Conservation (phyloP, 257 asterid genomes). For the Nemophila menziesii region DNA sequence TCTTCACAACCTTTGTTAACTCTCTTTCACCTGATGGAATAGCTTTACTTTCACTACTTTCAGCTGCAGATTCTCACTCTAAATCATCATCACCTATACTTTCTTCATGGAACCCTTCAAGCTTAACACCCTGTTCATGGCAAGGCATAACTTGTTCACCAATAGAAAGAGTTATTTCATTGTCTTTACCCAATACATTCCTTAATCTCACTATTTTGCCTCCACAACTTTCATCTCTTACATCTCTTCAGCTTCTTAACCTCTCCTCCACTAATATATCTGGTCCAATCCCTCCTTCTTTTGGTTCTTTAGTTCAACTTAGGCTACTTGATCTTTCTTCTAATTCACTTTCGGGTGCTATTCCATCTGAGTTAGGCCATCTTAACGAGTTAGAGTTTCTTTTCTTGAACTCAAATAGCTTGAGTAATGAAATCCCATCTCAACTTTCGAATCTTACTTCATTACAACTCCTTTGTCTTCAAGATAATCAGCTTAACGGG, state of each 20-base stretch:
- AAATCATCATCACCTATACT: constrained; percentile 45
- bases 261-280: constrained; percentile 84
- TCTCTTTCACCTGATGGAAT: constrained; percentile 70
- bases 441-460: constrained; percentile 53
- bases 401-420: constrained; percentile 54
- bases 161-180: constrained; percentile 67
- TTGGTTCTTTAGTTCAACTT: constrained; percentile 45
- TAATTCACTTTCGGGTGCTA: constrained; percentile 47
- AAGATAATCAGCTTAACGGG: constrained; percentile 74
- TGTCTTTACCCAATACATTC: constrained; percentile 69
- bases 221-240: constrained; percentile 50
- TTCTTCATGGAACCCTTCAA: constrained; percentile 70
- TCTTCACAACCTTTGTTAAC: constrained; percentile 10
- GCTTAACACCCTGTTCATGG: constrained; percentile 84
- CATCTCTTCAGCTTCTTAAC: constrained; percentile 71
- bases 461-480: constrained; percentile 67
- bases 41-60: constrained; percentile 68
- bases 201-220: constrained; percentile 75
- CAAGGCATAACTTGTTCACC: constrained; percentile 85
- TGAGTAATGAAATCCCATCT: constrained; percentile 60
- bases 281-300: constrained; percentile 60
- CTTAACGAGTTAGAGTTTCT: constrained; percentile 58
- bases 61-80: constrained; percentile 44
- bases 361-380: constrained; percentile 54
- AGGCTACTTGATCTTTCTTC: constrained; percentile 67